Percentiles rank a stretch among this genome's conserved stretches.
phyloP scores from a whole-genome alignment of 441 rosid species.

The Cnidoscolus chayamansa region DNA sequence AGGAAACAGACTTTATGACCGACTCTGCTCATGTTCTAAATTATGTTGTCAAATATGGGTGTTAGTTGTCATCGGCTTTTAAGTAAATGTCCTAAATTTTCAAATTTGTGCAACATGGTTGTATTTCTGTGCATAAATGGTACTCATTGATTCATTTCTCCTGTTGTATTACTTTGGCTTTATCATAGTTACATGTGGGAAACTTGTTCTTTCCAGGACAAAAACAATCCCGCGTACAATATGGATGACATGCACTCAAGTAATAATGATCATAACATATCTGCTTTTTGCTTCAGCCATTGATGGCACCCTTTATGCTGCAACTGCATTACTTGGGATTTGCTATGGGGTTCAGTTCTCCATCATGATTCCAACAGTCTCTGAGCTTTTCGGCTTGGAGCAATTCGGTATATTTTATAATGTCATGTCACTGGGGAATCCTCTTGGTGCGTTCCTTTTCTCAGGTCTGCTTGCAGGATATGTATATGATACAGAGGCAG shows the following conservation, averaged over 20 bases:
- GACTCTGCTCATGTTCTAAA: background rate
- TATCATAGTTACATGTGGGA: background rate
- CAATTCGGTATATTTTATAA: constrained; percentile 79
- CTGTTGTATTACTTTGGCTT: background rate
- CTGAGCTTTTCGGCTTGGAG: constrained; percentile 81
- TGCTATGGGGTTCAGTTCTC: constrained; percentile 74
- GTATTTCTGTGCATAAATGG: background rate
- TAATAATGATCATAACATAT: constrained; percentile 55
- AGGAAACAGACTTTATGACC: background rate
- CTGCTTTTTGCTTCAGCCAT: constrained; percentile 56
- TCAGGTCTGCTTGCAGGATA: constrained; percentile 69
- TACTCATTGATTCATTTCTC: background rate
- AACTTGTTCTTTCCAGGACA: constrained; percentile 43
- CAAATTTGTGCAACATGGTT: background rate
- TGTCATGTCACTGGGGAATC: constrained; percentile 76
- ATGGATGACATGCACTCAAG: constrained; percentile 68
- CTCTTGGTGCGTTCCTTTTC: constrained; percentile 78
- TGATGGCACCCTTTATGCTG: constrained; percentile 49
- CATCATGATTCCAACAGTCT: constrained; percentile 65
- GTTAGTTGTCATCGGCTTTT: constrained; percentile 6
- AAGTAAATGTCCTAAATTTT: constrained; percentile 2
- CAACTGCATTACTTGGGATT: constrained; percentile 64
- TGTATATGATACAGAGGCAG: constrained; percentile 75
- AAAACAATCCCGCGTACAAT: constrained; percentile 65
- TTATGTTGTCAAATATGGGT: background rate